Conservation (phyloP, 2,329 filamentous ascomycete genomes). For the Exophiala calicioides region DNA sequence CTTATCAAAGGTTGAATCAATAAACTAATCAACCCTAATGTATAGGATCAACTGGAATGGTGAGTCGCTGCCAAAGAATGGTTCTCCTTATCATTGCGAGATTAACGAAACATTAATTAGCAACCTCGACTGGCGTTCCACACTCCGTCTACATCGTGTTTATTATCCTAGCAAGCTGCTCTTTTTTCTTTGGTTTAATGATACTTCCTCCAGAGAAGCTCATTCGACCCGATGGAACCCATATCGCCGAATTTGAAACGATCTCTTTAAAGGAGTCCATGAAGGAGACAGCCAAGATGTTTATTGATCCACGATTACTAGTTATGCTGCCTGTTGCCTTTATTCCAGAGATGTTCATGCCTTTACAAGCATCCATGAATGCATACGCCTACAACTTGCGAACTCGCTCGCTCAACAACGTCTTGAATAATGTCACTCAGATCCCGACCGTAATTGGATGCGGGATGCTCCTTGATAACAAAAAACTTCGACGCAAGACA, state of each 20-base stretch:
- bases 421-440: slow-evolving; percentile 18
- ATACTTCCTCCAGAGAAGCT: slow-evolving; percentile 20
- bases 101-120: too few relatives aligned
- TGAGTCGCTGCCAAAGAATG: too few relatives aligned
- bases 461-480: slow-evolving; percentile 34
- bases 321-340: slow-evolving; percentile 17
- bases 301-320: slow-evolving; percentile 15
- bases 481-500: slow-evolving; percentile 18
- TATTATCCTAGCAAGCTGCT: slow-evolving; percentile 13
- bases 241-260: slow-evolving; percentile 26
- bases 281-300: not conserved
- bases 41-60: too few relatives aligned
- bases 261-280: slow-evolving; percentile 2
- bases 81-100: slow-evolving; percentile 20
- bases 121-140: slow-evolving; percentile 20
- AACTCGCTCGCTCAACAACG: slow-evolving; percentile 22
- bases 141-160: slow-evolving; percentile 23
- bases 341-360: slow-evolving; percentile 18
- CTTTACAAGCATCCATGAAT: slow-evolving; percentile 10
- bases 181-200: slow-evolving; percentile 14
- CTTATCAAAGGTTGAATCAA: too few relatives aligned
- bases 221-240: slow-evolving; percentile 27
- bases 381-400: slow-evolving; percentile 23
- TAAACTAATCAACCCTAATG: too few relatives aligned
- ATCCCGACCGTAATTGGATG: slow-evolving; percentile 3